Percentiles rank a stretch among this genome's conserved stretches.
Evolutionary conservation across 139 green algal genomes (phyloP).

Genomic region (Deuterostichococcus epilithicus): DNA sequence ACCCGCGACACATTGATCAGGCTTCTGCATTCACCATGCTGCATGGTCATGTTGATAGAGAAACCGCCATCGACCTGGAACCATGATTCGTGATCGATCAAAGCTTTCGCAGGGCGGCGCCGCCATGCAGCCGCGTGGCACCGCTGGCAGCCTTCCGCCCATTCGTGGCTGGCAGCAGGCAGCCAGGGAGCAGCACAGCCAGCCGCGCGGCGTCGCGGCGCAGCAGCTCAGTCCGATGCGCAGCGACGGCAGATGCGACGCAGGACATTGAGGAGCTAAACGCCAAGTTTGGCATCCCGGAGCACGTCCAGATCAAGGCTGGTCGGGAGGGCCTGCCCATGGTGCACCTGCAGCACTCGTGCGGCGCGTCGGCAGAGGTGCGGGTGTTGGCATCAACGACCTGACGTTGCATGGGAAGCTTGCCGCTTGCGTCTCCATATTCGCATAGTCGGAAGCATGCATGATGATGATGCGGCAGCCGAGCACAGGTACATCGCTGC

Average conservation of each 20-base stretch:
- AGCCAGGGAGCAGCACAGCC: neutral
- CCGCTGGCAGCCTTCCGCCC: too few species aligned
- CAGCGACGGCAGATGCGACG: neutral
- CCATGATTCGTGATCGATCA: too few species aligned
- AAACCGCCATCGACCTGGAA: too few species aligned
- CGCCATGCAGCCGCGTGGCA: too few species aligned
- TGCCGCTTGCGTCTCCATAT: neutral
- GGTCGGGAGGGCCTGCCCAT: slow-evolving; percentile 49
- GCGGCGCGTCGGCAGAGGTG: slow-evolving; percentile 72
- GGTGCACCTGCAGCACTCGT: slow-evolving; percentile 67
- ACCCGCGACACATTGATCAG: too few species aligned
- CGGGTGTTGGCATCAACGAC: neutral
- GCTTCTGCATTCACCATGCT: too few species aligned
- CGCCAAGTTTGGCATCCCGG: slow-evolving; percentile 36
- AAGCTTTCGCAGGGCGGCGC: too few species aligned
- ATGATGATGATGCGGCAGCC: too few species aligned
- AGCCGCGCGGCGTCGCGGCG: too few species aligned
- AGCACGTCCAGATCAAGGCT: slow-evolving; percentile 56
- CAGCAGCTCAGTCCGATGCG: neutral
- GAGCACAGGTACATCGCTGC: too few species aligned
- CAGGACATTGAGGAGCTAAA: neutral
- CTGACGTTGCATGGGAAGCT: too few species aligned
- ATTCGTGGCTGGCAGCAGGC: neutral
- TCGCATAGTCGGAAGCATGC: neutral
- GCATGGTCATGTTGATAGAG: too few species aligned